Evolutionary conservation across 2,329 filamentous ascomycete species (phyloP).

Genomic region (Penicillium hesseltinei): DNA sequence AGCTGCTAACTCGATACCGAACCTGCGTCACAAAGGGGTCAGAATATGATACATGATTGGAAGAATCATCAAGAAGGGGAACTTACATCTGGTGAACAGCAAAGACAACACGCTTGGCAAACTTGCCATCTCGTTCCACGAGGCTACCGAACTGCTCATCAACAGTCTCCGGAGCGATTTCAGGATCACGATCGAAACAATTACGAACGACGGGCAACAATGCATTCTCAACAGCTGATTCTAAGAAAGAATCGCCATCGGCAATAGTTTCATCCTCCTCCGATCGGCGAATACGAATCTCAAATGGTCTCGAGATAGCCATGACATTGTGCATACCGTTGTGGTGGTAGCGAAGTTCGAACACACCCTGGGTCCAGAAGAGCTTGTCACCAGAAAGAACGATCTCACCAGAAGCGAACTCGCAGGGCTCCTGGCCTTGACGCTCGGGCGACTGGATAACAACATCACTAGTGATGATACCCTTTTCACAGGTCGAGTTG

Average conservation of each 20-base stretch:
- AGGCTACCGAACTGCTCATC: slow-evolving; percentile 82
- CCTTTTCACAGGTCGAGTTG: slow-evolving; percentile 68
- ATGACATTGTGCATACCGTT: slow-evolving; percentile 89
- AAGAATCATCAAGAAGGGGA: neutral
- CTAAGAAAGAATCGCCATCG: slow-evolving; percentile 60
- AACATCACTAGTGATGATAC: slow-evolving; percentile 70
- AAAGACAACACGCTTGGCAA: slow-evolving; percentile 84
- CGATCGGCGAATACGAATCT: slow-evolving; percentile 79
- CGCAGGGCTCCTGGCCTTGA: slow-evolving; percentile 49
- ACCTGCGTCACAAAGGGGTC: slow-evolving; percentile 44
- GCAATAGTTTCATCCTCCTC: slow-evolving; percentile 68
- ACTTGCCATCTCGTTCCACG: slow-evolving; percentile 85
- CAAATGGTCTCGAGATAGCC: slow-evolving; percentile 89
- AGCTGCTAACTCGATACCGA: slow-evolving; percentile 91
- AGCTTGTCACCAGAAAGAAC: slow-evolving; percentile 88
- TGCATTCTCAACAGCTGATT: slow-evolving; percentile 69
- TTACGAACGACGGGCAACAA: slow-evolving; percentile 83
- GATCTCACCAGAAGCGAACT: slow-evolving; percentile 75
- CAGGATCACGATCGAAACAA: slow-evolving; percentile 87
- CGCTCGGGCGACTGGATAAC: slow-evolving; percentile 48
- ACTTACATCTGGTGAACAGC: slow-evolving; percentile 86
- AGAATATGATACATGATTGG: slow-evolving; percentile 7
- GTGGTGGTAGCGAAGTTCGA: slow-evolving; percentile 97
- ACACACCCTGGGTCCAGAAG: slow-evolving; percentile 95
- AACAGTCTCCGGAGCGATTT: slow-evolving; percentile 77